Conservation (phyloP, 2,329 filamentous ascomycete species). For the Alternaria burnsii region DNA sequence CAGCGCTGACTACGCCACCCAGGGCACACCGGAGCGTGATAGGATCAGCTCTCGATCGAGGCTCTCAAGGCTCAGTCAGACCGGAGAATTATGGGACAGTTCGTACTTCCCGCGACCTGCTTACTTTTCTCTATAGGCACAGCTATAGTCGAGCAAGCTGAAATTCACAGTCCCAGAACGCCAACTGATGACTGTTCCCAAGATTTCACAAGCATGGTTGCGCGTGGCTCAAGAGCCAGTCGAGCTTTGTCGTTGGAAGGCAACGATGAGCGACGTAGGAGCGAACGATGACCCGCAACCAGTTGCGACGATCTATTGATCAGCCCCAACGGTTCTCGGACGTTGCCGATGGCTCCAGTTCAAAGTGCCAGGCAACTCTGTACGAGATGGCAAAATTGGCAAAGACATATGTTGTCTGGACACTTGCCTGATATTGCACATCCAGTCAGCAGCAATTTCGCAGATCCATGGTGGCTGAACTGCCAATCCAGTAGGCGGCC, state of each 20-base stretch:
- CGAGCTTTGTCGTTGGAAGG: constrained; percentile 19
- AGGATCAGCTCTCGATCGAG: constrained; percentile 6
- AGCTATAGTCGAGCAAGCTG: constrained; percentile 6
- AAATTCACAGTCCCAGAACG: constrained; percentile 6
- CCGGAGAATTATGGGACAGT: constrained; percentile 12
- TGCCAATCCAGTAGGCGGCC: constrained; percentile 3
- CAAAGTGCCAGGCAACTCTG: background rate
- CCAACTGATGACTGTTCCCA: background rate
- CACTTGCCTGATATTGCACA: background rate
- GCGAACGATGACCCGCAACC: constrained; percentile 1
- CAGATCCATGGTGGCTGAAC: constrained; percentile 7
- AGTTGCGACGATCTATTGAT: constrained; percentile 1
- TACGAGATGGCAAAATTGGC: constrained; percentile 3
- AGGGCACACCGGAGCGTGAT: constrained; percentile 13
- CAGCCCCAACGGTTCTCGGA: background rate
- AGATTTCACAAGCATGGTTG: background rate
- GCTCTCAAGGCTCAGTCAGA: constrained; percentile 9
- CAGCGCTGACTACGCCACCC: constrained; percentile 22
- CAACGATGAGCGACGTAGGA: background rate
- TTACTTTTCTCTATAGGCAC: background rate
- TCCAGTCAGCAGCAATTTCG: constrained; percentile 10
- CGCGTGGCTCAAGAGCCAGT: constrained; percentile 4
- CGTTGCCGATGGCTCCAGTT: background rate
- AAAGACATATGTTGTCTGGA: background rate
- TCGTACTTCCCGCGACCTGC: background rate